Evolutionary conservation across 768 basidiomycete genomes (phyloP), one percentile per base, ranked within the genome.

Genomic region (Xerocomellus chrysenteron): DNA sequence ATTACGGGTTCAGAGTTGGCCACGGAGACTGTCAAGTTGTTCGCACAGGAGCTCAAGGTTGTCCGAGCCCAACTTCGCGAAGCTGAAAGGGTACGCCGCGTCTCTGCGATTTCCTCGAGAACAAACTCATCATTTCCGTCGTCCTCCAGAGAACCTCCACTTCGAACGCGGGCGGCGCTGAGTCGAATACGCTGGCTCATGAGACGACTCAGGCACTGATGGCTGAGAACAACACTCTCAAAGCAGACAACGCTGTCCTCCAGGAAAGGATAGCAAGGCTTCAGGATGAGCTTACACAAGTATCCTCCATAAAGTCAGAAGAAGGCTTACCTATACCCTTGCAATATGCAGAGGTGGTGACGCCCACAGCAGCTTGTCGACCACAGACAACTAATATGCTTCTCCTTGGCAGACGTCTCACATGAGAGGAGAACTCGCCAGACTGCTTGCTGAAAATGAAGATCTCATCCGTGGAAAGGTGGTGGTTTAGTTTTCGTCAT

Each of bases 1-100:
- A 46, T 35, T 30, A 60, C 61, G 58, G 71, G 72, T 42, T 55
- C 64, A 56, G 71, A 71, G 54, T 24, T 66, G 4, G 43, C 71
- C 35, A 12, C 51, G 14, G 70, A 70, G 11, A 43, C 62, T 65
- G 56, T 70, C 42, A 69, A 64, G 43, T 11, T 73, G 9, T 39
- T 71, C 21, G 65, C 14, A 5, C 60, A 69, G 36, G 58, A 71
- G 43, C 63, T 71, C 51, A 73, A 67, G 40, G 19, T 30, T 2
- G 58, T 56, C 30, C 58, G 67, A 44, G 55, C 55, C 36, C 60
- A 65, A 35, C 65, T 71, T 47, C 59, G 47, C 13, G 66, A 70
- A 17, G 53, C 59, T 48, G 52, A 64, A 52, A 56, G n/a, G 60
- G 71, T 66, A 42, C 28, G 57, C 36, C 5, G 9, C 30, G 0